Conservation (phyloP, 2,329 filamentous ascomycete species). For the Botrytis byssoidea region DNA sequence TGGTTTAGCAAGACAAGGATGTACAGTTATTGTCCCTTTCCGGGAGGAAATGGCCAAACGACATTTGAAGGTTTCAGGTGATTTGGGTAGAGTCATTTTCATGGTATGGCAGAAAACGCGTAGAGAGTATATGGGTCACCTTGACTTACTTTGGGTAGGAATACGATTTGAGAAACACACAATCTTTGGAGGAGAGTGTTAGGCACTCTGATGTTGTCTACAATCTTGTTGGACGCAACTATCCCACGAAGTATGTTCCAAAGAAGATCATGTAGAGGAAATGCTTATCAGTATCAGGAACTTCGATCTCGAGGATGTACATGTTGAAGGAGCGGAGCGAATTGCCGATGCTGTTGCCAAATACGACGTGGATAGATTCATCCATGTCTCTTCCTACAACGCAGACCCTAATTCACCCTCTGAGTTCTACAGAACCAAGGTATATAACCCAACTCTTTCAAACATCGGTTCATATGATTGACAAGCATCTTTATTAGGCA, state of each 20-base stretch:
- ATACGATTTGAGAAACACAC: slow-evolving; percentile 90
- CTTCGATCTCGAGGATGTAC: slow-evolving; percentile 88
- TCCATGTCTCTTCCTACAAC: slow-evolving; percentile 95
- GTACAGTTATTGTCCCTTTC: slow-evolving; percentile 88
- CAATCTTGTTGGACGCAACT: slow-evolving; percentile 91
- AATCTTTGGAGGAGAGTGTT: slow-evolving; percentile 94
- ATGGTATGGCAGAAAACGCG: slow-evolving; percentile 51
- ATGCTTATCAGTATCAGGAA: slow-evolving; percentile 61
- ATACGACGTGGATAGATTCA: slow-evolving; percentile 95
- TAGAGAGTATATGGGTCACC: background rate
- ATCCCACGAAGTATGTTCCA: slow-evolving; percentile 80
- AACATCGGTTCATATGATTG: background rate
- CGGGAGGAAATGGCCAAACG: slow-evolving; percentile 98
- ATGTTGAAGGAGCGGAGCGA: slow-evolving; percentile 86
- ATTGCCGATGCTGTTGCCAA: slow-evolving; percentile 94
- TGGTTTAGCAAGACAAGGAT: slow-evolving; percentile 78
- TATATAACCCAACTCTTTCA: background rate
- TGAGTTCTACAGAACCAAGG: slow-evolving; percentile 91
- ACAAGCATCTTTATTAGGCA: slow-evolving; percentile 49
- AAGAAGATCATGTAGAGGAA: background rate
- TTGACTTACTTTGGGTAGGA: slow-evolving; percentile 54
- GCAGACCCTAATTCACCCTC: slow-evolving; percentile 76
- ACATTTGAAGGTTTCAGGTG: slow-evolving; percentile 93
- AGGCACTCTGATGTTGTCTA: slow-evolving; percentile 97
- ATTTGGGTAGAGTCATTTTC: slow-evolving; percentile 86